Evolutionary conservation across 2,329 filamentous ascomycete genomes (phyloP).

Genomic region (Emericellopsis atlantica): DNA sequence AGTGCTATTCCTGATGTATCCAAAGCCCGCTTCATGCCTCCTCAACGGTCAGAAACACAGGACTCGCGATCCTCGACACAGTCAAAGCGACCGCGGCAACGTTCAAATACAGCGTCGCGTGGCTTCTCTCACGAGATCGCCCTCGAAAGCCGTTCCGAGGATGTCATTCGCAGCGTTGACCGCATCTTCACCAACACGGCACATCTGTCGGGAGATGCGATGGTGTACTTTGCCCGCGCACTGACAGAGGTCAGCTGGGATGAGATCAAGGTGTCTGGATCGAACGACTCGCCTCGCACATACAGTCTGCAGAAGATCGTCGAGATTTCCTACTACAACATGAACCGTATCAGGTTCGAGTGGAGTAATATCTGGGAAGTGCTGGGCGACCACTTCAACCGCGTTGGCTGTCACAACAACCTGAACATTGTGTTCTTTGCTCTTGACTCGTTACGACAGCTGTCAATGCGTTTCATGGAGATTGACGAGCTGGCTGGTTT

Average conservation of each 20-base stretch:
- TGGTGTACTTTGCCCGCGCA: conserved; percentile 87
- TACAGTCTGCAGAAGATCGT: conserved; percentile 98
- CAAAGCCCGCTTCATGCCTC: conserved; percentile 59
- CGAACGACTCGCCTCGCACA: conserved; percentile 88
- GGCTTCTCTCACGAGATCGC: conserved; percentile 69
- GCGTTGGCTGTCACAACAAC: conserved; percentile 92
- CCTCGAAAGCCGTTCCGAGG: conserved; percentile 81
- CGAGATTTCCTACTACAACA: conserved; percentile 99
- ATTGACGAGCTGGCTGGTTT: conserved; percentile 96
- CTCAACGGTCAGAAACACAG: conserved; percentile 37
- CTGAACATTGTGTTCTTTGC: conserved; percentile 97
- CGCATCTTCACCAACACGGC: conserved; percentile 95
- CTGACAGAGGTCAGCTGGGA: conserved; percentile 97
- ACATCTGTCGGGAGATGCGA: conserved; percentile 83
- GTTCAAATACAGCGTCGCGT: conserved; percentile 47
- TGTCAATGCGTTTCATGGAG: conserved; percentile 98
- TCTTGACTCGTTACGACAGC: conserved; percentile 82
- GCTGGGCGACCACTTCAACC: conserved; percentile 96
- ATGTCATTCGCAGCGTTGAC: conserved; percentile 86
- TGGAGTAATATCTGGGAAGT: conserved; percentile 98
- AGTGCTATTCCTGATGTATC: conserved; percentile 85
- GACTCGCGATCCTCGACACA: conserved; percentile 58
- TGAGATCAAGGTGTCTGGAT: conserved; percentile 93
- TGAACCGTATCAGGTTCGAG: conserved; percentile 95
- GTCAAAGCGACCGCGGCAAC: conserved; percentile 33